Base-by-base conservation (phyloP, 1,284 basidiomycete genomes). In the Sporisorium sorghi region DNA sequence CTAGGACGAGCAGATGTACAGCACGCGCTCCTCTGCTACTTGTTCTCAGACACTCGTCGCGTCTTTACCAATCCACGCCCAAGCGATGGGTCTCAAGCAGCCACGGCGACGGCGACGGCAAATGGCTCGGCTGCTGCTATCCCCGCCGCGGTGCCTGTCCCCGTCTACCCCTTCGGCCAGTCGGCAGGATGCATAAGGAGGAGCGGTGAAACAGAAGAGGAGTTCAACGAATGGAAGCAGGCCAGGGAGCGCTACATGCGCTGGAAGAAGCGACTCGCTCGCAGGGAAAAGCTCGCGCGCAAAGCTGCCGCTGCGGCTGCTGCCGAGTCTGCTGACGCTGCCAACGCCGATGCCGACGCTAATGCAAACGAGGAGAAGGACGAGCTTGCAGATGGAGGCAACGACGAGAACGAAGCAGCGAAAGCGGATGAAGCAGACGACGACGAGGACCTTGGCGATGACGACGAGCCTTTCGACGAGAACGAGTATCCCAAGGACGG, bases 11-110 rank as follows among this genome's bases (percentile, higher is more conserved):
- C 63, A 19, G 93, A 94, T 85, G 89, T 94, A 39, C 92, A 94
- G 86, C 93, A 90, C 85, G 92, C 94, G 86, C 87, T 94, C 52
- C 89, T 95, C 58, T 82, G 90, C 78, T 87, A 89, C 84, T 89
- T 95, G 79, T 95, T 95, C 86, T 87, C 87, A 64, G 89, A 94
- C 84, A 86, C 86, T 28, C 87, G 87, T 14, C 85, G 88, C 40
- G 91, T 90, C 62, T 95, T 95, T 86, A 93, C 91, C 44, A 89
- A 88, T 58, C 88, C 88, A 0, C 79, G 82, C 0, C 74, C 80
- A 0, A 74, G 73, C 3, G 44, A 68, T 14, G 50, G 61, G 21
- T 46, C 63, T 5, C 43, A 48, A n/a, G 50, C 50, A 12, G 63
- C 57, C 15, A 35, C 55, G 10, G 63, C 57, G n/a, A 35, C 55